A percentile compares a stretch with the other conserved stretches of the same genome.
Evolutionary conservation across 106 monocot genomes (phyloP).

Genomic region (Allium sativum): DNA sequence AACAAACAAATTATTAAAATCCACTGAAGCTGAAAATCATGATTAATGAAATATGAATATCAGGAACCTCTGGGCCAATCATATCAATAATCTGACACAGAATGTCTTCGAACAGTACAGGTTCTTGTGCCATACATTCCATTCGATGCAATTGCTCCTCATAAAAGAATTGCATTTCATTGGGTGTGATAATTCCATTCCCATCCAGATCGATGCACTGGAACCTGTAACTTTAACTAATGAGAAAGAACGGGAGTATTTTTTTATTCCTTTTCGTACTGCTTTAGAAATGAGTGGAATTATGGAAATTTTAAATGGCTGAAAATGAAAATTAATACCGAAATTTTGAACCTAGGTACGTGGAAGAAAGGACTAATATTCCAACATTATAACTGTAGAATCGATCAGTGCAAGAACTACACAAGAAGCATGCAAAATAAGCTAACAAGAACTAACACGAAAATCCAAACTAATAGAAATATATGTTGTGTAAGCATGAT

Average conservation of each 20-base stretch:
- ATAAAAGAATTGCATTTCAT: conserved; percentile 95
- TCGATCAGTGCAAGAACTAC: no score
- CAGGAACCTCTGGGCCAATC: conserved; percentile 71
- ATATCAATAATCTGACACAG: conserved; percentile 96
- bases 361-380: no score
- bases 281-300: no score
- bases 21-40: not conserved
- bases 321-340: no score
- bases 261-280: no score
- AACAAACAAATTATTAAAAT: not conserved
- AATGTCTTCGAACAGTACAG: conserved; percentile 94
- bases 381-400: no score
- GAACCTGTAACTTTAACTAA: conserved; percentile 44
- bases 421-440: no score
- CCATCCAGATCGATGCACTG: conserved; percentile 96
- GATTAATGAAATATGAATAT: not conserved
- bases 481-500: no score
- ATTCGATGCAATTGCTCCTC: conserved; percentile 96
- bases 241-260: not conserved
- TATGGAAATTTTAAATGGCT: no score
- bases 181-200: conserved; percentile 68
- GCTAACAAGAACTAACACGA: no score
- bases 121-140: conserved; percentile 99
- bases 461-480: no score
- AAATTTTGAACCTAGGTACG: no score